Percentiles rank a stretch among this genome's conserved stretches.
Conservation (phyloP, 768 basidiomycete species). For the Psilocybe cyanescens region DNA sequence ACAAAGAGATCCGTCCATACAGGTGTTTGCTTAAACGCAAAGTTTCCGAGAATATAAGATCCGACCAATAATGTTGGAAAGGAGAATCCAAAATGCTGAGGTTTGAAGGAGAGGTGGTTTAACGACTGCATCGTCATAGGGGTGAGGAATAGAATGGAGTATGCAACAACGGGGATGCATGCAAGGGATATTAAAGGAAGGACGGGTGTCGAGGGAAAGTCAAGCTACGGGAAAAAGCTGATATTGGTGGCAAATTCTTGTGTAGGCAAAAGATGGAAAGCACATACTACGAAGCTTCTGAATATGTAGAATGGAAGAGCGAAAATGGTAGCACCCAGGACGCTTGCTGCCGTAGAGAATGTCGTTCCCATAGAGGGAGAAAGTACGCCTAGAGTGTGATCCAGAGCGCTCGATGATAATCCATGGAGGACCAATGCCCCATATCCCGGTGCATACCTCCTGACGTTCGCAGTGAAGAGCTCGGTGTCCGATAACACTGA, state of each 20-base stretch:
- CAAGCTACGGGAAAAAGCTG: slow-evolving; percentile 39
- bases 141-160: slow-evolving; percentile 61
- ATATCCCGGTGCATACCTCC: slow-evolving; percentile 63
- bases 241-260: slow-evolving; percentile 12
- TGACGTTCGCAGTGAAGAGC: slow-evolving; percentile 41
- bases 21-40: slow-evolving; percentile 67
- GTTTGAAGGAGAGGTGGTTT: slow-evolving; percentile 50
- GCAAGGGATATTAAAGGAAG: slow-evolving; percentile 62
- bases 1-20: slow-evolving; percentile 64
- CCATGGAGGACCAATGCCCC: slow-evolving; percentile 64
- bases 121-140: slow-evolving; percentile 53
- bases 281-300: slow-evolving; percentile 54
- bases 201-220: slow-evolving; percentile 51
- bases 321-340: slow-evolving; percentile 65
- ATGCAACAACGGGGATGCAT: slow-evolving; percentile 65
- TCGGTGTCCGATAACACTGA: slow-evolving; percentile 62
- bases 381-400: slow-evolving; percentile 63
- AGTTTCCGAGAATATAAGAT: slow-evolving; percentile 56
- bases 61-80: slow-evolving; percentile 55
- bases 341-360: slow-evolving; percentile 57
- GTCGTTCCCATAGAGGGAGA: slow-evolving; percentile 61
- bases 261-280: not conserved
- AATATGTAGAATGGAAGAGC: slow-evolving; percentile 69
- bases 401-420: slow-evolving; percentile 60
- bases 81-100: slow-evolving; percentile 62